phyloP scores from a whole-genome alignment of 306 rosid genomes.

The Dryas octopetala region DNA sequence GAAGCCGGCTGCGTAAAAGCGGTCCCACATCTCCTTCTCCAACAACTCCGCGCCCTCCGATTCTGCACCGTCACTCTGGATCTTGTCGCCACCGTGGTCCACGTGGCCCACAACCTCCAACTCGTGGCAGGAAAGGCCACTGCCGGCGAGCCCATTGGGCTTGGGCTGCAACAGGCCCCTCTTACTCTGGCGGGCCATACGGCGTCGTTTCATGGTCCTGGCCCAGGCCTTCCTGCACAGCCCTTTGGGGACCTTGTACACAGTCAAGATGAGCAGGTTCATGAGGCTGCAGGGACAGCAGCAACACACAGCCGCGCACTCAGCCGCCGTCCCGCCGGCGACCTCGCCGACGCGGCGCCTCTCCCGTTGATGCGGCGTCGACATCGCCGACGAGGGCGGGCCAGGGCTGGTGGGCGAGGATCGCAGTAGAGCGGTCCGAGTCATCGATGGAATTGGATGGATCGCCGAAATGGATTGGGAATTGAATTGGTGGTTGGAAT shows the following conservation, averaged over 20 bases:
- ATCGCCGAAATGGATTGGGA: not conserved
- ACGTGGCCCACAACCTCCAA: not conserved
- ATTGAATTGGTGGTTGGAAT: not conserved
- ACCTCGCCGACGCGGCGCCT: slow-evolving; percentile 46
- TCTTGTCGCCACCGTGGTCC: not conserved
- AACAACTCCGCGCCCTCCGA: slow-evolving; percentile 26
- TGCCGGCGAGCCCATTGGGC: not conserved
- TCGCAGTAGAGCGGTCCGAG: slow-evolving; percentile 11
- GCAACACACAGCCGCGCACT: slow-evolving; percentile 75
- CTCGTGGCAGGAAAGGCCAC: not conserved
- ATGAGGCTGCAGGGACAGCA: slow-evolving; percentile 73
- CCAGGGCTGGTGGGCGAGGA: not conserved
- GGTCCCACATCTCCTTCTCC: slow-evolving; percentile 78
- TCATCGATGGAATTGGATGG: slow-evolving; percentile 17
- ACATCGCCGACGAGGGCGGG: slow-evolving; percentile 14
- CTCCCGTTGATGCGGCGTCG: not conserved
- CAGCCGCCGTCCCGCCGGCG: slow-evolving; percentile 72
- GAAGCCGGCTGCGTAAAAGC: slow-evolving; percentile 62
- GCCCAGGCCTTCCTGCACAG: slow-evolving; percentile 52
- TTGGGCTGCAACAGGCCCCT: slow-evolving; percentile 24
- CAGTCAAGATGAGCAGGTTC: slow-evolving; percentile 44
- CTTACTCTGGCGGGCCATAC: slow-evolving; percentile 4
- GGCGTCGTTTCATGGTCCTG: slow-evolving; percentile 17
- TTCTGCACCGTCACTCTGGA: not conserved
- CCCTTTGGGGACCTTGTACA: slow-evolving; percentile 54